Percentiles rank a stretch among this genome's conserved stretches.
Conservation (phyloP, 2,329 filamentous ascomycete species). For the Canariomyces notabilis region DNA sequence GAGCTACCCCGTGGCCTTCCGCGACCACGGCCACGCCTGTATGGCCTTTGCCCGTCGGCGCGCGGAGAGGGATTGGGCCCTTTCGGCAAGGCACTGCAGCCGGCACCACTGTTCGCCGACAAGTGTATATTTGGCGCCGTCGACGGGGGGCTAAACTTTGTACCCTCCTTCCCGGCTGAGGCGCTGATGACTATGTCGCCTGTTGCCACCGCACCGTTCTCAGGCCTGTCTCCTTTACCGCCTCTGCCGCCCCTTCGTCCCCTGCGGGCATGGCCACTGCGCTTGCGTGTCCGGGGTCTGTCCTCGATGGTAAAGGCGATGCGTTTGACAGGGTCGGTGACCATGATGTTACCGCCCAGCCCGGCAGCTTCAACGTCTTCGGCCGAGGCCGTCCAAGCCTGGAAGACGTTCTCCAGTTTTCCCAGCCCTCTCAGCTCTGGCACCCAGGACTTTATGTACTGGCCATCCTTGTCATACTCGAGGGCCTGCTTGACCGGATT, state of each 20-base stretch:
- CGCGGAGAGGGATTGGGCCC: background rate
- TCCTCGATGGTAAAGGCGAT: constrained; percentile 59
- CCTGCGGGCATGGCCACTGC: constrained; percentile 29
- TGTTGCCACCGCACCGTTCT: background rate
- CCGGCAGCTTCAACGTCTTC: constrained; percentile 54
- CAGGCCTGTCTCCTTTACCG: background rate
- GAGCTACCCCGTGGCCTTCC: background rate
- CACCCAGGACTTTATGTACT: constrained; percentile 70
- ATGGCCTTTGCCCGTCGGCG: background rate
- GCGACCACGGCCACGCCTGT: background rate
- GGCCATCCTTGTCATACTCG: constrained; percentile 67
- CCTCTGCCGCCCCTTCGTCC: background rate
- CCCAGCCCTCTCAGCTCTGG: constrained; percentile 57
- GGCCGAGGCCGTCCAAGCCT: constrained; percentile 59
- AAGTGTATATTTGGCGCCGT: background rate
- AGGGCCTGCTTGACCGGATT: constrained; percentile 77
- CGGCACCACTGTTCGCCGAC: background rate
- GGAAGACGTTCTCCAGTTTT: constrained; percentile 57
- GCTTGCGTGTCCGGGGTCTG: constrained; percentile 36
- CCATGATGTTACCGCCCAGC: constrained; percentile 57
- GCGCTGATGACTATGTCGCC: background rate
- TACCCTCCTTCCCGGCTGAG: background rate
- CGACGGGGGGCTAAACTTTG: background rate
- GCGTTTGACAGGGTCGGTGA: constrained; percentile 59
- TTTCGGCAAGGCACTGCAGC: background rate